Percentiles rank a stretch among this genome's conserved stretches.
phyloP scores from a whole-genome alignment of 257 asterid genomes.

The Ehretia macrophylla region DNA sequence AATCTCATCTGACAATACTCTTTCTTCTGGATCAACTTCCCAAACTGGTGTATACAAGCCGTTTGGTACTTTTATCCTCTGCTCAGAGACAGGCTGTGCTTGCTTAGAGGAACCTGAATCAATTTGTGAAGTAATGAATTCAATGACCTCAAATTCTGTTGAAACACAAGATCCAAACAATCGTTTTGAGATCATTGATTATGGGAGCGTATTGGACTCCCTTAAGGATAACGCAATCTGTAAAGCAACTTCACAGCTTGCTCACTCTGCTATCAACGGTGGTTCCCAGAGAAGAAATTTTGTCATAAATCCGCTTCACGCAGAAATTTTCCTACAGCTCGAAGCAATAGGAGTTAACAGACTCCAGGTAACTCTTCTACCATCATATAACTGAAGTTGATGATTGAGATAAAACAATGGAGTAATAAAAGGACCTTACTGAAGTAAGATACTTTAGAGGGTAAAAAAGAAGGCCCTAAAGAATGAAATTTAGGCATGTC shows the following conservation, averaged over 20 bases:
- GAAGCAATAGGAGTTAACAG: slow-evolving; percentile 22
- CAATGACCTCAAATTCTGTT: slow-evolving; percentile 2
- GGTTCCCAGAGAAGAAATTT: neutral
- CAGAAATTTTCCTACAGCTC: slow-evolving; percentile 23
- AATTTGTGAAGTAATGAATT: slow-evolving; percentile 9
- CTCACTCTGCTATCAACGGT: neutral
- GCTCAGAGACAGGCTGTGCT: slow-evolving; percentile 20
- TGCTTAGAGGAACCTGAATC: slow-evolving; percentile 30
- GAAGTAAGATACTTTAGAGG: neutral
- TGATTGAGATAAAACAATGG: neutral
- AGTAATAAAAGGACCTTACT: neutral
- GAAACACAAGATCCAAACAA: slow-evolving; percentile 9
- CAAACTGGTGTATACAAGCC: slow-evolving; percentile 13
- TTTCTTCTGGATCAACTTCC: slow-evolving; percentile 5
- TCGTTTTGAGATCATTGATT: slow-evolving; percentile 4
- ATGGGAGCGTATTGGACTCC: slow-evolving; percentile 9
- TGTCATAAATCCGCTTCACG: slow-evolving; percentile 17
- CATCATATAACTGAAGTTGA: neutral
- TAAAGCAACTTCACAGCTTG: slow-evolving; percentile 7
- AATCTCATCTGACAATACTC: slow-evolving; percentile 2
- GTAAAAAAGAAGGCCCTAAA: too few species aligned
- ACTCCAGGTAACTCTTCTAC: neutral
- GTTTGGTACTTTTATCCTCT: slow-evolving; percentile 23
- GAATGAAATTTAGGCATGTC: too few species aligned
- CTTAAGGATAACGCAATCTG: slow-evolving; percentile 11